Conservation (phyloP, 805 yeast species). For the Lachancea fermentati region DNA sequence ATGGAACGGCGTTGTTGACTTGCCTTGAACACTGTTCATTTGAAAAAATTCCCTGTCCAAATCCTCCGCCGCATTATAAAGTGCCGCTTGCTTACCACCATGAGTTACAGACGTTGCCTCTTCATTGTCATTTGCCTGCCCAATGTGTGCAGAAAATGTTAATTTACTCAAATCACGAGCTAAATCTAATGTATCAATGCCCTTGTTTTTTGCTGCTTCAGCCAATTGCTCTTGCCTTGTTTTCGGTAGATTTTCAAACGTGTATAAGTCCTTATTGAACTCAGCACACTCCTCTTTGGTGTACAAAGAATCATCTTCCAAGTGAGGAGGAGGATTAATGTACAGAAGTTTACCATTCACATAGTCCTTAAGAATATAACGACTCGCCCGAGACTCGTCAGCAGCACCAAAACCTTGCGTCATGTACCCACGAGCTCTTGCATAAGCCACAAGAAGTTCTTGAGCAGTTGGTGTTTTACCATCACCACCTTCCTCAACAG, state of each 20-base stretch:
- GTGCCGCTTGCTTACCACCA: constrained; percentile 80
- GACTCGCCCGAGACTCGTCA: constrained; percentile 90
- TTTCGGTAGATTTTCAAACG: constrained; percentile 59
- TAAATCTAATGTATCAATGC: constrained; percentile 56
- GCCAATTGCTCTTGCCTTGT: constrained; percentile 67
- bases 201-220: constrained; percentile 53
- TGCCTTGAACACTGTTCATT: constrained; percentile 59
- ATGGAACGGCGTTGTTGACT: constrained; percentile 70
- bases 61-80: constrained; percentile 72
- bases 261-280: constrained; percentile 74
- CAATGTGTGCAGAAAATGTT: constrained; percentile 75
- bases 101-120: constrained; percentile 52
- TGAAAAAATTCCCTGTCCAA: constrained; percentile 82
- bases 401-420: constrained; percentile 97
- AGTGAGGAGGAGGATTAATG: constrained; percentile 82
- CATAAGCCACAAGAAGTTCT: constrained; percentile 86
- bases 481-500: constrained; percentile 80
- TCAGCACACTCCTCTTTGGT: constrained; percentile 48
- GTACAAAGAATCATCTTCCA: constrained; percentile 49
- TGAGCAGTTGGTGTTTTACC: constrained; percentile 79
- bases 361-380: constrained; percentile 89
- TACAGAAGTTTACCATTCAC: constrained; percentile 85
- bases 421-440: constrained; percentile 95
- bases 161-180: constrained; percentile 63
- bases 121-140: constrained; percentile 38